Conservation (phyloP, 371 early-diverging fungal species). For the Chytridiales sp. region DNA sequence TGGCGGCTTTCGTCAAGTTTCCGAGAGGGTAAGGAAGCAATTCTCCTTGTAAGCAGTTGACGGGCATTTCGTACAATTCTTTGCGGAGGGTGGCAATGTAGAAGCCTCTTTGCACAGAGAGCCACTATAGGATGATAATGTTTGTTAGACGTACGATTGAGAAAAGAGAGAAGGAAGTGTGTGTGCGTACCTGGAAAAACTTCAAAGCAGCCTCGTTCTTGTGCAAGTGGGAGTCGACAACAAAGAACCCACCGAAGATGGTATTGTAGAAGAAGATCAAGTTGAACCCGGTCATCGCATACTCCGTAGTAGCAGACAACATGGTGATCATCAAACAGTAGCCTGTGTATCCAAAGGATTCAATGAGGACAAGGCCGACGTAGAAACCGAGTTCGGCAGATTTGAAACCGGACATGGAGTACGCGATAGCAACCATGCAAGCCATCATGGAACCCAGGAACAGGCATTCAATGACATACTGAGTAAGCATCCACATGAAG, state of each 20-base stretch:
- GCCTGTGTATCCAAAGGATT: neutral
- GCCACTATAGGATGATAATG: conserved; percentile 5
- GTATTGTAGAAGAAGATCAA: conserved; percentile 11
- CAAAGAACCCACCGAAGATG: conserved; percentile 12
- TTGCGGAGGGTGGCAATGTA: conserved; percentile 3
- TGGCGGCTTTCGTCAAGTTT: conserved; percentile 3
- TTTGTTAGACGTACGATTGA: too few species aligned
- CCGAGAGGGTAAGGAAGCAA: conserved; percentile 15
- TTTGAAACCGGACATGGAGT: conserved; percentile 6
- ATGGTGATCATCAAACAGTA: conserved; percentile 4
- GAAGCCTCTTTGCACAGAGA: conserved; percentile 10
- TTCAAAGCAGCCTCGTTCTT: too few species aligned
- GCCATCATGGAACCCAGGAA: conserved; percentile 11
- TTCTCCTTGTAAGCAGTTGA: conserved; percentile 10
- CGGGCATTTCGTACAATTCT: conserved; percentile 4
- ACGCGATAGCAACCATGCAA: neutral
- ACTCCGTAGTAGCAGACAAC: conserved; percentile 3
- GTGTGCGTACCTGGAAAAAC: too few species aligned
- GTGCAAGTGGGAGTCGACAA: conserved; percentile 1
- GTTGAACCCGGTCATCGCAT: conserved; percentile 16
- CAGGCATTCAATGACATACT: conserved; percentile 10
- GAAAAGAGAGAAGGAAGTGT: too few species aligned
- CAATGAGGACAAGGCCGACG: neutral
- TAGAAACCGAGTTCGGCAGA: neutral
- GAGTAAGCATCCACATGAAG: conserved; percentile 6